Evolutionary conservation across 2,329 filamentous ascomycete genomes (phyloP), one percentile per base, ranked within the genome.

Genomic region (Fusarium dlaminii): DNA sequence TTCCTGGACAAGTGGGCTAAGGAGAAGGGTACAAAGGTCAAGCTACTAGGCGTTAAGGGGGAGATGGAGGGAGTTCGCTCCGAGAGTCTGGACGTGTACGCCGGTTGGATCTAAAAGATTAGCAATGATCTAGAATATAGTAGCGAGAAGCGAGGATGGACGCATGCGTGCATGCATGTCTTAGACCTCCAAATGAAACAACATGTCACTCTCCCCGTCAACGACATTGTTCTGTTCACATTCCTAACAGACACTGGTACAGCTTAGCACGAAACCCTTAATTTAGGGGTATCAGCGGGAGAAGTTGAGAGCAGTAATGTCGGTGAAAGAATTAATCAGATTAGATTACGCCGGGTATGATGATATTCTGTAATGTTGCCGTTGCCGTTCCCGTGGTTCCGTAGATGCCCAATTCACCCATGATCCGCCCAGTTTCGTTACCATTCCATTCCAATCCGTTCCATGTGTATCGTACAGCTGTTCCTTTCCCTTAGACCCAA

Each of bases 21-120:
- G 74, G 84, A 87, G 54, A 89, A 87, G 75, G 88, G 86, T 49
- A 88, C 88, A 3, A 90, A 87, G 75, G 93, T 96, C 12, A 90
- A 90, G 73, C 84, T 95, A 70, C 83, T 97, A 55, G 86, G 85
- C 3, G 92, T 94, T 5, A 88, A 89, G 80, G 92, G 94, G 64
- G 93, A 94, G 81, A 90, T 92, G 86, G 89, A 94, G 72, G 93
- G 93, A 1, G 88, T 84, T 29, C 83, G 86, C 70, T 75, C 75
- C 40, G 89, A 91, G 79, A 80, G 82, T 52, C 68, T 85, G 63
- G 78, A 80, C 22, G 77, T 82, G 20, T 89, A 88, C 71, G 77
- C 81, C 3, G 83, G 82, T 8, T 88, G 87, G 87, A 69, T 87
- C 60, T 82, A 51, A 58, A 32, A 46, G 52, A 46, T 30, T 55